Conservation (phyloP, 2,329 filamentous ascomycete species). For the Fusarium buxicola region DNA sequence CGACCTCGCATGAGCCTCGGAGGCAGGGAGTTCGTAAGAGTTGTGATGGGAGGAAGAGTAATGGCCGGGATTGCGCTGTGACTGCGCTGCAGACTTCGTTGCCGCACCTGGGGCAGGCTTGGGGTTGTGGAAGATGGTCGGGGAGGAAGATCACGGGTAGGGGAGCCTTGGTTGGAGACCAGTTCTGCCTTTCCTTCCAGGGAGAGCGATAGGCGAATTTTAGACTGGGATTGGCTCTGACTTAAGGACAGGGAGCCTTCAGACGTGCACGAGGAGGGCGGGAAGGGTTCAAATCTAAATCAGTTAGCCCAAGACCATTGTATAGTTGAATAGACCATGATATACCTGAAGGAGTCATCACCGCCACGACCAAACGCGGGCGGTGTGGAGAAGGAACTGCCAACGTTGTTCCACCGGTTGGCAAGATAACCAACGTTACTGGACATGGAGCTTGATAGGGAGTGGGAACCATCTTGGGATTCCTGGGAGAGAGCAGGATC, state of each 20-base stretch:
- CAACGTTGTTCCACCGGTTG: slow-evolving; percentile 66
- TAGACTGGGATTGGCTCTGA: slow-evolving; percentile 57
- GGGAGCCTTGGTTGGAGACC: slow-evolving; percentile 75
- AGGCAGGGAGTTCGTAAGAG: slow-evolving; percentile 64
- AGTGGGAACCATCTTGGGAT: slow-evolving; percentile 43
- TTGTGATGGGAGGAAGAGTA: slow-evolving; percentile 68
- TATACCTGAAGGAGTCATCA: slow-evolving; percentile 62
- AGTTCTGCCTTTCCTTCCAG: slow-evolving; percentile 93
- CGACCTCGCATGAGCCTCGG: slow-evolving; percentile 74
- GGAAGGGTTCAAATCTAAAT: slow-evolving; percentile 58
- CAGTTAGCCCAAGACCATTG: slow-evolving; percentile 13
- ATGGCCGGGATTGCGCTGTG: slow-evolving; percentile 73
- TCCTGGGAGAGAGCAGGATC: slow-evolving; percentile 46
- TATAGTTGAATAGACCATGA: neutral
- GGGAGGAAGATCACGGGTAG: slow-evolving; percentile 64
- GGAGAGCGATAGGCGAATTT: slow-evolving; percentile 83
- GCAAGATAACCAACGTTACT: slow-evolving; percentile 63
- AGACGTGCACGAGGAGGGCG: slow-evolving; percentile 56
- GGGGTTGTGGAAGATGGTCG: slow-evolving; percentile 61
- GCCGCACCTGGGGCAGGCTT: slow-evolving; percentile 60
- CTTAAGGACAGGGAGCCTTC: slow-evolving; percentile 52
- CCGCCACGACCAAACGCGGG: slow-evolving; percentile 53
- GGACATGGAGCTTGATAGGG: slow-evolving; percentile 56
- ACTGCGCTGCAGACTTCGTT: slow-evolving; percentile 73
- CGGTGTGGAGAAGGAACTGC: slow-evolving; percentile 64